Evolutionary conservation across 306 rosid species (phyloP), one percentile per base, ranked within the genome.

Genomic region (Glycyrrhiza uralensis): DNA sequence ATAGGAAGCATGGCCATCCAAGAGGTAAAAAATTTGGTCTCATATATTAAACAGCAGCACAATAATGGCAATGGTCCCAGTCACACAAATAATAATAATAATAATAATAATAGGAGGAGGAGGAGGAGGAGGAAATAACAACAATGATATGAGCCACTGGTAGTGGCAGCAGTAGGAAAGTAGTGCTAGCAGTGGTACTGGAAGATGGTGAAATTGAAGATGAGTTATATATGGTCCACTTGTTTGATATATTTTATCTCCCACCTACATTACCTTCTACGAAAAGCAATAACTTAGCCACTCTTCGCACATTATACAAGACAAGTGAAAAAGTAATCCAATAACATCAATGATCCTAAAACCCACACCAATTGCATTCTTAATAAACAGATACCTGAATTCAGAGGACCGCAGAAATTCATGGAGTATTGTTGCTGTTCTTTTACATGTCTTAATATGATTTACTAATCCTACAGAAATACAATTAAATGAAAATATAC

Each of bases 401-500:
- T 59, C 20, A 80, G 49, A 42, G 54, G 47, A 56, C 33, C 45
- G 28, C 20, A 45, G 26, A 47, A 69, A 35, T 30, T 30, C 0
- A 8, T 15, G 44, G 22, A 66, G 38, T 47, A 45, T 7, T 69
- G 26, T 18, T 24, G 61, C 12, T 23, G 30, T 28, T 62, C 17
- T 55, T 52, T 44, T 39, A 54, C 33, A 13, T 44, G 36, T 13
- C 28, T 74, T 35, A 36, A 49, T 18, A 46, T 50, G 49, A 73
- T 72, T 60, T 42, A 28, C 45, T 26, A 55, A 32, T 36, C 74
- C 52, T 61, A 42, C 44, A 60, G 13, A 63, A 62, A 42, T 19
- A 80, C 52, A 17, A 14, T 42, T 62, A 44, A 22, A 49, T 29
- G 50, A 69, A 72, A 76, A 49, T 45, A 80, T 82, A 91, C 98